Evolutionary conservation across 148 eudicot species (phyloP), one percentile per base, ranked within the genome.

Genomic region (Limonium bicolor): DNA sequence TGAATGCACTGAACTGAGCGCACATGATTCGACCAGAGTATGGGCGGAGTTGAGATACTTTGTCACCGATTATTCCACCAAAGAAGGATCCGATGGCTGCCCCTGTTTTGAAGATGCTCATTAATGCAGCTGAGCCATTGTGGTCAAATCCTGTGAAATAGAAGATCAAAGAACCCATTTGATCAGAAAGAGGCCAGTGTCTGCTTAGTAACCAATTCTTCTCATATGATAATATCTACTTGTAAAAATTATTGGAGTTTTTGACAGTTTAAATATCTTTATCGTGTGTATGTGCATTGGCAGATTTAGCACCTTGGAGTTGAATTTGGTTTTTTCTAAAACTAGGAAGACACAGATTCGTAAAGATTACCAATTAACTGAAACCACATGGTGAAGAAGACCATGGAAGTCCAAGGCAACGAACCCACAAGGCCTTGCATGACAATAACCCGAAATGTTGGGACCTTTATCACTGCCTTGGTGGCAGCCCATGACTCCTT

Each of bases 341-440:
- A n/a, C n/a, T n/a, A n/a, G n/a, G n/a, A n/a, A n/a, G n/a, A n/a
- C n/a, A n/a, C n/a, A n/a, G n/a, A n/a, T n/a, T n/a, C n/a, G n/a
- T n/a, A n/a, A n/a, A n/a, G 56, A 80, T 57, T 60, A 88, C 97
- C 95, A 15, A 90, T 90, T 50, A 90, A 62, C 60, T 90, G 77
- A 39, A 90, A 84, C 95, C 97, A 90, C 68, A 90, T 61, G 30
- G 95, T 84, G 64, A 77, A 74, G 64, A 90, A 90, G 18, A 84
- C 95, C 82, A 84, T 80, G 49, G 97, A 92, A 49, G 97, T 84
- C 95, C 95, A 90, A 17, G 97, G 97, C 14, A 90, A 56, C 15
- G 93, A 84, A 36, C 97, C 97, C 55, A 84, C 81, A 30, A 90
- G 73, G 28, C 97, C 97, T 62, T 90, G 95, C 69, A 84, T 48